Evolutionary conservation across 345 rosid species (phyloP).

Genomic region (Trapa incisa): DNA sequence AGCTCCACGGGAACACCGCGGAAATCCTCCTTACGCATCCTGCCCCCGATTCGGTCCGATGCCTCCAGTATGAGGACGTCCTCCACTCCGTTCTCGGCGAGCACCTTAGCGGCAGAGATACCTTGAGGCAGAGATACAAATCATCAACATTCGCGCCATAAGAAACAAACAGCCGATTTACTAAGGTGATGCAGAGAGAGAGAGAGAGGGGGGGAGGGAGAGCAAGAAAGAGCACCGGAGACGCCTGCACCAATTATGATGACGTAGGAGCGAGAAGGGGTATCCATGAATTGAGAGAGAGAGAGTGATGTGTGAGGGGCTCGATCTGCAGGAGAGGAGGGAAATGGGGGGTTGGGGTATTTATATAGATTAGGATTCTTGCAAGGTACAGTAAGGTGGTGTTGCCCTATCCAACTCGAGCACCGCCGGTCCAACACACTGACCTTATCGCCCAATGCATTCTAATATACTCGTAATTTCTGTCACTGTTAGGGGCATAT

Average conservation of each 20-base stretch:
- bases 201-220: not conserved
- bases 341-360: no score
- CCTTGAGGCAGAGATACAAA: slow-evolving; percentile 23
- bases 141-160: no score
- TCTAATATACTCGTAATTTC: no score
- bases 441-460: no score
- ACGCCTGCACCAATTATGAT: slow-evolving; percentile 88
- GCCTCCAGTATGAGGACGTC: slow-evolving; percentile 77
- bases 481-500: no score
- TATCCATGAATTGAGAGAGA: slow-evolving; percentile 28
- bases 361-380: no score
- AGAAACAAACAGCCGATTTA: not conserved
- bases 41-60: slow-evolving; percentile 81
- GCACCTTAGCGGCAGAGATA: slow-evolving; percentile 65
- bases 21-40: slow-evolving; percentile 63
- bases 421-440: no score
- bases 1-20: slow-evolving; percentile 85
- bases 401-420: no score
- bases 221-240: slow-evolving; percentile 38
- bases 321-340: no score
- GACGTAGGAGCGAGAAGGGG: slow-evolving; percentile 49
- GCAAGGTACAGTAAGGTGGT: no score
- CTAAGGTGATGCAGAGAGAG: no score
- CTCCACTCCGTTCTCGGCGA: slow-evolving; percentile 69
- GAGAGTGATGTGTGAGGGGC: slow-evolving; percentile 26